These are phyloP conservation scores for Mrakiaceae sp. DNA, from an alignment of 1,284 basidiomycete species.

Conservation along the genomic window DNA sequence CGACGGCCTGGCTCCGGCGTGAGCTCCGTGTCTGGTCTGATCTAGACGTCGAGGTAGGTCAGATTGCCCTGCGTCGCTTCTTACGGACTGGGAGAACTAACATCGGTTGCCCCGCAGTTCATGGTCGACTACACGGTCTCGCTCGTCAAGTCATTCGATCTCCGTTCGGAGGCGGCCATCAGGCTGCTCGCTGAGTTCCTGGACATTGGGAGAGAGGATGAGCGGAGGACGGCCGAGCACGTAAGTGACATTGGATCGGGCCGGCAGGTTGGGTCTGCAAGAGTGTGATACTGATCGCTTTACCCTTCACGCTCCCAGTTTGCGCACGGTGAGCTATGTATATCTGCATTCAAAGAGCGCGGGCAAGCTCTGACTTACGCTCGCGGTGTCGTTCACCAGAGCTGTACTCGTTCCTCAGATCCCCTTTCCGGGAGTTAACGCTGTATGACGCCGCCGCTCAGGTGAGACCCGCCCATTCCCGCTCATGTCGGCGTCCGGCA, in stretches of 20 bases:
- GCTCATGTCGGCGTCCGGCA: slow-evolving; percentile 1
- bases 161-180: slow-evolving; percentile 71
- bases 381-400: slow-evolving; percentile 40
- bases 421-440: slow-evolving; percentile 66
- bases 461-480: slow-evolving; percentile 25
- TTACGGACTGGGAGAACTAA: neutral
- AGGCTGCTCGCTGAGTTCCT: slow-evolving; percentile 71
- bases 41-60: slow-evolving; percentile 64
- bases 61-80: neutral
- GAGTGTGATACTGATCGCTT: too few species aligned
- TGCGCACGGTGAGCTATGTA: slow-evolving; percentile 55
- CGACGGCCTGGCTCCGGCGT: slow-evolving; percentile 65
- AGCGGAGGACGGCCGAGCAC: slow-evolving; percentile 65
- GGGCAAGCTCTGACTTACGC: neutral
- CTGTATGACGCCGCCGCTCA: slow-evolving; percentile 66
- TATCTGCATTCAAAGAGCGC: too few species aligned
- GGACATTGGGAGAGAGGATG: slow-evolving; percentile 49
- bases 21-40: slow-evolving; percentile 73
- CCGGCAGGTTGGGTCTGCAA: too few species aligned
- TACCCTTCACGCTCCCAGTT: slow-evolving; percentile 34
- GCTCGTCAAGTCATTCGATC: slow-evolving; percentile 74
- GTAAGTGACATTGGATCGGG: too few species aligned
- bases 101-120: slow-evolving; percentile 40
- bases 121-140: slow-evolving; percentile 60
- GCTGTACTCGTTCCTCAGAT: slow-evolving; percentile 70